These are phyloP conservation scores for Pyrus hybrid DNA, from an alignment of 331 rosid species.

Conservation along the genomic window DNA sequence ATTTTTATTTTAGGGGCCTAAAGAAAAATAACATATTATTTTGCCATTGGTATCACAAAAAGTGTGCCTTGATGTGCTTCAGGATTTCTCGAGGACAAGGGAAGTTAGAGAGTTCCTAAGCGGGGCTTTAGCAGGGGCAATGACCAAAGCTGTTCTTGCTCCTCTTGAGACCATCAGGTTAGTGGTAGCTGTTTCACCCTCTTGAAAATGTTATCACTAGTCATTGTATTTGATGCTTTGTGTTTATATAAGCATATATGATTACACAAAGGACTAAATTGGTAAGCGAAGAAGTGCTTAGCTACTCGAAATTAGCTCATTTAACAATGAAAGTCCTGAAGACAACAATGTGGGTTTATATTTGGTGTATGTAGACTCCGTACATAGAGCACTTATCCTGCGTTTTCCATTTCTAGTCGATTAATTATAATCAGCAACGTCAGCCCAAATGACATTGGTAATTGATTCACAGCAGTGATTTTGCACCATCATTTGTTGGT, in stretches of 20 bases:
- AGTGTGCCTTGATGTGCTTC: constrained; percentile 19
- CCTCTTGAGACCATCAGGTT: constrained; percentile 98
- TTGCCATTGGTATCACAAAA: background rate
- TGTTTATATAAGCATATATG: background rate
- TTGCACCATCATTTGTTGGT: background rate
- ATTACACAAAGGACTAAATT: too few species aligned
- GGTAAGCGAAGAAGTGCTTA: background rate
- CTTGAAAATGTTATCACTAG: background rate
- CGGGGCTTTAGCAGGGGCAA: constrained; percentile 92
- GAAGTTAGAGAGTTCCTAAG: constrained; percentile 88
- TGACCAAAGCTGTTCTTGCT: constrained; percentile 95
- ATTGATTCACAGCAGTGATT: background rate
- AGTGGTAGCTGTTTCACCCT: constrained; percentile 2
- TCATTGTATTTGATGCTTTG: background rate
- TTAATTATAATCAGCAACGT: background rate
- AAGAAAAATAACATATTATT: background rate
- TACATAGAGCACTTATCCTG: too few species aligned
- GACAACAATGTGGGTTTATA: background rate
- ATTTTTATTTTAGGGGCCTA: background rate
- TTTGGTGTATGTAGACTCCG: background rate
- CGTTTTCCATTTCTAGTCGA: background rate
- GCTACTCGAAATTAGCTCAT: background rate
- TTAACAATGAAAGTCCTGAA: background rate
- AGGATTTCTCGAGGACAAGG: constrained; percentile 58
- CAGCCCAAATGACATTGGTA: background rate